Conservation (phyloP, 768 basidiomycete genomes). For the Termitomyces sp. region DNA sequence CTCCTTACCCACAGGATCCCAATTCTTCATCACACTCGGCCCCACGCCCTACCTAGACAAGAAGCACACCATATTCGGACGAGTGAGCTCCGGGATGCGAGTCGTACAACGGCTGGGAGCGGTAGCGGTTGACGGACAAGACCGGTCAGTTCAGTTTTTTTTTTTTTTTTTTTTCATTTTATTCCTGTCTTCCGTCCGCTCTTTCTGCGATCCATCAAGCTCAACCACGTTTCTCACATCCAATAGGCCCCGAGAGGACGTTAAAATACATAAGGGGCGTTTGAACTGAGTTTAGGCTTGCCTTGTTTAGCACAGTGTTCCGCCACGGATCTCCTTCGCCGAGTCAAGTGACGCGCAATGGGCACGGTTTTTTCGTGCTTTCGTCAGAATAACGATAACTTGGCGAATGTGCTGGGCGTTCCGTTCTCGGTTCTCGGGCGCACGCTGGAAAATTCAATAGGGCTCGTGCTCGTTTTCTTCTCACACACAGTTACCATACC, state of each 20-base stretch:
- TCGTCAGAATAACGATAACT: background rate
- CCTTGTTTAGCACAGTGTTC: background rate
- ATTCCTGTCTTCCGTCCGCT: too few species aligned
- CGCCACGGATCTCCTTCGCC: conserved; percentile 1
- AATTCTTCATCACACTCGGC: conserved; percentile 88
- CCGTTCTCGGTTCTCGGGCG: background rate
- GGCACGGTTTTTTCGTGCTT: background rate
- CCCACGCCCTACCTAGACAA: conserved; percentile 84
- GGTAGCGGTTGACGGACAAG: conserved; percentile 86
- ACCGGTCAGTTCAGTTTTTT: conserved; percentile 54
- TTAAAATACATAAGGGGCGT: conserved; percentile 84
- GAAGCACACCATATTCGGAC: conserved; percentile 89
- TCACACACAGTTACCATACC: background rate
- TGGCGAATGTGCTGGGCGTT: too few species aligned
- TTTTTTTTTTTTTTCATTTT: too few species aligned
- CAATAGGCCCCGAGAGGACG: conserved; percentile 66
- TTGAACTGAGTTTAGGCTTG: conserved; percentile 26
- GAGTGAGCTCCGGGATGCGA: conserved; percentile 88
- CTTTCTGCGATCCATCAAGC: background rate
- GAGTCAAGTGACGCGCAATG: conserved; percentile 4
- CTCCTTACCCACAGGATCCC: conserved; percentile 62
- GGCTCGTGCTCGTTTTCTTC: background rate
- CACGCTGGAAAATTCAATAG: background rate
- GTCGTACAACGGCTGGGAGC: conserved; percentile 91
- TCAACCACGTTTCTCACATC: background rate